phyloP scores from a whole-genome alignment of 305 asterid genomes.

The Ajuga reptans region DNA sequence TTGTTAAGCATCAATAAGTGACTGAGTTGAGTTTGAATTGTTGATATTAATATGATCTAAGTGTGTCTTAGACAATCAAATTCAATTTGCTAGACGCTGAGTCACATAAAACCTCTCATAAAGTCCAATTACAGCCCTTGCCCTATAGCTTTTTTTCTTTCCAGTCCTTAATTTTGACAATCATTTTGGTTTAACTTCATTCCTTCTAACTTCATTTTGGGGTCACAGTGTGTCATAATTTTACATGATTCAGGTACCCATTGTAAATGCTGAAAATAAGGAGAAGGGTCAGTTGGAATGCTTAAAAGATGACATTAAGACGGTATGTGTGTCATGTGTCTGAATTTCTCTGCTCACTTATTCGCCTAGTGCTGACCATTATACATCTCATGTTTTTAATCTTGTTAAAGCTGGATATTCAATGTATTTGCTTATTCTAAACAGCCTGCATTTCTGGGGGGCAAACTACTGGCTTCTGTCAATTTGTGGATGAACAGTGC shows the following conservation, averaged over 20 bases:
- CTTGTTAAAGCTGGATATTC: slow-evolving; percentile 9
- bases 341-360: slow-evolving; percentile 11
- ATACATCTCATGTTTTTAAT: slow-evolving; percentile 13
- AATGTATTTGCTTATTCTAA: slow-evolving; percentile 19
- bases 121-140: neutral
- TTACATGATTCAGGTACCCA: slow-evolving; percentile 58
- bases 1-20: neutral
- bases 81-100: neutral
- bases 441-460: slow-evolving; percentile 74
- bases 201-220: neutral
- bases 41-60: neutral
- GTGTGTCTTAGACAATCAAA: neutral
- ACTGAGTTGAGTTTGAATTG: neutral
- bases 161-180: neutral
- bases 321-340: slow-evolving; percentile 32
- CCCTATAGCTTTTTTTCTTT: neutral
- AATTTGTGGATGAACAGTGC: slow-evolving; percentile 92
- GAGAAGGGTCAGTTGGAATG: slow-evolving; percentile 70
- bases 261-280: slow-evolving; percentile 52
- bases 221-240: neutral
- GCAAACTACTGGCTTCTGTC: slow-evolving; percentile 56
- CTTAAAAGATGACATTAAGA: slow-evolving; percentile 67
- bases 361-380: neutral
- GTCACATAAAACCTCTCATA: neutral
- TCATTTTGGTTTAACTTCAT: slow-evolving; percentile 8